Conservation (phyloP, 495 filamentous ascomycete species). For the Penicillium coprophilum region DNA sequence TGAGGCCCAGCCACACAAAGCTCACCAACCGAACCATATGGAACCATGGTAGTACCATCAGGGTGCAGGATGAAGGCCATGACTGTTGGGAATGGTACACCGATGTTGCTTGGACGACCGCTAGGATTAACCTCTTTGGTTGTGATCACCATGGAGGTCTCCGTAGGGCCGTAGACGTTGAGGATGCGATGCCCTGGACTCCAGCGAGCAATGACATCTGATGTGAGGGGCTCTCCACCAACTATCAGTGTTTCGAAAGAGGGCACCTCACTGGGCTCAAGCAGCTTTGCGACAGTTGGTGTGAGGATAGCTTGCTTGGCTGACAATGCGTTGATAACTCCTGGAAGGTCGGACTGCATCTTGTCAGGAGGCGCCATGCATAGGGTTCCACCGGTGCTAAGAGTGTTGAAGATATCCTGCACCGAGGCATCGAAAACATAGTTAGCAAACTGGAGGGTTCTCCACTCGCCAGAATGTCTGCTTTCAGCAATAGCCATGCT, state of each 20-base stretch:
- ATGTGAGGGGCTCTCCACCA: constrained; percentile 28
- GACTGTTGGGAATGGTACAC: constrained; percentile 17
- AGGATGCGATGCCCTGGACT: constrained; percentile 14
- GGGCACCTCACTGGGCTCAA: constrained; percentile 24
- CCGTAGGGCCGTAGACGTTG: constrained; percentile 31
- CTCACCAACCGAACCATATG: constrained; percentile 48
- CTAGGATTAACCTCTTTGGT: constrained; percentile 15
- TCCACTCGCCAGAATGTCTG: constrained; percentile 4
- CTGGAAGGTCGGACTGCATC: constrained; percentile 28
- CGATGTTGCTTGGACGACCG: constrained; percentile 27
- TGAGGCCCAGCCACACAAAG: constrained; percentile 46
- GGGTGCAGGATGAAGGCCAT: constrained; percentile 25
- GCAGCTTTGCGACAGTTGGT: constrained; percentile 29
- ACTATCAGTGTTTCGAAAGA: constrained; percentile 25
- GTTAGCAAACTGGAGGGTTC: constrained; percentile 8
- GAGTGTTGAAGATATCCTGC: constrained; percentile 18
- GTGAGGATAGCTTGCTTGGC: constrained; percentile 27
- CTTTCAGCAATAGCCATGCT: neutral
- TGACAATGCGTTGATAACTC: constrained; percentile 26
- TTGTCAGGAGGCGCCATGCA: constrained; percentile 23
- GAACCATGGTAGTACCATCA: constrained; percentile 33
- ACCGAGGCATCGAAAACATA: constrained; percentile 24
- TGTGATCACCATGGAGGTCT: constrained; percentile 26
- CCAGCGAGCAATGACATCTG: constrained; percentile 24
- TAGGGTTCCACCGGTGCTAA: constrained; percentile 22